A percentile compares a stretch with the other conserved stretches of the same genome.
Evolutionary conservation across 768 basidiomycete species (phyloP).

Genomic region (Termitomyces sp.): DNA sequence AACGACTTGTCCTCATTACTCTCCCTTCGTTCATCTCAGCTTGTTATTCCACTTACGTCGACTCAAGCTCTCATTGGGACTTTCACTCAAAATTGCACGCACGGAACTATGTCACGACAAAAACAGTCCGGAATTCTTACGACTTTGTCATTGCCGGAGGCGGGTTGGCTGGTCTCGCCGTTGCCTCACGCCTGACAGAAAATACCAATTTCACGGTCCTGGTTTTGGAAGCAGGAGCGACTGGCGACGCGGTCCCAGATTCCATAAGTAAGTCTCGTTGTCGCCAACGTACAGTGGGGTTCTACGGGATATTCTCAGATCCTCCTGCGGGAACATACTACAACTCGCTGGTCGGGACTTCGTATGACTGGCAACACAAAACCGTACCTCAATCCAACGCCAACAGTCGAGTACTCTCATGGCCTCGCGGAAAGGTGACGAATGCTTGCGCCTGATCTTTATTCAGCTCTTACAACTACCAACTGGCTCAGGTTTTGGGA

Average conservation of each 20-base stretch:
- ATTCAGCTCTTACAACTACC: background rate
- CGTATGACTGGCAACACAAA: slow-evolving; percentile 53
- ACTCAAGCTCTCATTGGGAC: background rate
- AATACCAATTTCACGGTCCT: slow-evolving; percentile 29
- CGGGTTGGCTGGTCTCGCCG: slow-evolving; percentile 30
- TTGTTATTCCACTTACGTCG: background rate
- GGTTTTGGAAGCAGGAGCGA: slow-evolving; percentile 38
- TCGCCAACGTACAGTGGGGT: background rate
- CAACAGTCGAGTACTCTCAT: slow-evolving; percentile 36
- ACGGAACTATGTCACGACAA: slow-evolving; percentile 12
- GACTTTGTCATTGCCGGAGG: slow-evolving; percentile 31
- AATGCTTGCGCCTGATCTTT: background rate
- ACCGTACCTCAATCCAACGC: slow-evolving; percentile 43
- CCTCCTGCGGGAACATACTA: slow-evolving; percentile 49
- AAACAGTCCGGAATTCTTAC: slow-evolving; percentile 19
- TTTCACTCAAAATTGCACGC: background rate
- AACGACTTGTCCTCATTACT: background rate
- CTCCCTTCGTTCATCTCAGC: slow-evolving; percentile 4
- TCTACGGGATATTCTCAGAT: slow-evolving; percentile 24
- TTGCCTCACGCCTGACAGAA: slow-evolving; percentile 32
- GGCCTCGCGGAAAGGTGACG: slow-evolving; percentile 58
- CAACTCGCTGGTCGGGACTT: slow-evolving; percentile 36
- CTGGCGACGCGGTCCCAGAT: slow-evolving; percentile 31
- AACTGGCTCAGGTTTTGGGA: slow-evolving; percentile 43
- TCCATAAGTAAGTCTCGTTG: slow-evolving; percentile 25